A percentile compares a stretch with the other conserved stretches of the same genome.
phyloP scores from a whole-genome alignment of 2,329 filamentous ascomycete genomes.

The Fusarium compactum region DNA sequence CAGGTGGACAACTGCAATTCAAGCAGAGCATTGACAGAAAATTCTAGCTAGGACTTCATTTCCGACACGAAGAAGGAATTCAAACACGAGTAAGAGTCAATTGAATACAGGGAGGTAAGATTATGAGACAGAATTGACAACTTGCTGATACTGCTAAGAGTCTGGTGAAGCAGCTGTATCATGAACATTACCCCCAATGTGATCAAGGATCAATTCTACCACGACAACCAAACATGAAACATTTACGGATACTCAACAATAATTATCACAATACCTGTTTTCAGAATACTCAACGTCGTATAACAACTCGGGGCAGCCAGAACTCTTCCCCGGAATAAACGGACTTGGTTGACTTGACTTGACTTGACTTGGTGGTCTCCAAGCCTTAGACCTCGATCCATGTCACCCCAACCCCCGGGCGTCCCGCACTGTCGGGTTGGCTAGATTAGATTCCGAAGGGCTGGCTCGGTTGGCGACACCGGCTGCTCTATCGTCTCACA shows the following conservation, averaged over 20 bases:
- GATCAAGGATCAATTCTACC: neutral
- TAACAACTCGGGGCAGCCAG: conserved; percentile 22
- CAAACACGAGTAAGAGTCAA: neutral
- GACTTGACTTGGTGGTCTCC: conserved; percentile 1
- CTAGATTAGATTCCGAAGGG: conserved; percentile 44
- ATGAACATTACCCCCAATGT: neutral
- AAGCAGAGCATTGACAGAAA: conserved; percentile 22
- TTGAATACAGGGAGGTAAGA: neutral
- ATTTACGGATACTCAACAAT: neutral
- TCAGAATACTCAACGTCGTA: neutral
- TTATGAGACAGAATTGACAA: neutral
- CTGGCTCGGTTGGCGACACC: conserved; percentile 41
- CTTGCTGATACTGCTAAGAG: neutral
- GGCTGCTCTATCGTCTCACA: conserved; percentile 27
- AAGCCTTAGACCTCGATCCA: conserved; percentile 17
- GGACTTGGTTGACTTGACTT: conserved; percentile 19
- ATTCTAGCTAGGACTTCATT: conserved; percentile 20
- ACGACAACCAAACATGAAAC: neutral
- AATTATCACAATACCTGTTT: neutral
- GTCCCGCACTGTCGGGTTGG: conserved; percentile 39
- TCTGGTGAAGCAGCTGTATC: neutral
- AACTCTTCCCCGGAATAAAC: conserved; percentile 37
- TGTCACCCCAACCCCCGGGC: conserved; percentile 19
- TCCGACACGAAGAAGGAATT: conserved; percentile 1
- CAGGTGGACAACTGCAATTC: conserved; percentile 31